These are phyloP conservation scores for Globisporangium okanoganense DNA, from an alignment of 352 stramenopile genomes.

Conservation along the genomic window DNA sequence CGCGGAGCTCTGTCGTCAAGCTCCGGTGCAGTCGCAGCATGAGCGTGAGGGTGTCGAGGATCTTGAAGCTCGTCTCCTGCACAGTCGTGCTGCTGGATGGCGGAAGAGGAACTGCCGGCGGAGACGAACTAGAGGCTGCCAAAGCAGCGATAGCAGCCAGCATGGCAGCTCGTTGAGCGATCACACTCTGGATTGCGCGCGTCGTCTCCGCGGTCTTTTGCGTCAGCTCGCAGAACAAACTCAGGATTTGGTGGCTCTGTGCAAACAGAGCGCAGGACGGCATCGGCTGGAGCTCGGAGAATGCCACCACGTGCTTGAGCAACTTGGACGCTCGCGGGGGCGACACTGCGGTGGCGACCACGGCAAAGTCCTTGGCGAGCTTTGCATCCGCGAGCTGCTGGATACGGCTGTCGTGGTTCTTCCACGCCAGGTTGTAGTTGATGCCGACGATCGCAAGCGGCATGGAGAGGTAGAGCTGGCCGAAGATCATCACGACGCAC, in stretches of 20 bases:
- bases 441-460: constrained; percentile 53
- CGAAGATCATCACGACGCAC: constrained; percentile 54
- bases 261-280: not conserved
- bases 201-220: constrained; percentile 8
- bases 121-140: not conserved
- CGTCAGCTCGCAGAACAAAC: constrained; percentile 5
- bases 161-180: not conserved
- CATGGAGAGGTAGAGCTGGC: constrained; percentile 49
- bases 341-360: not conserved
- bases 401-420: constrained; percentile 20
- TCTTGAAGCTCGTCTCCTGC: not conserved
- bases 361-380: not conserved
- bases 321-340: not conserved
- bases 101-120: not conserved
- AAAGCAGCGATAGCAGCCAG: not conserved
- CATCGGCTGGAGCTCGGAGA: not conserved
- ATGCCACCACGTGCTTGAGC: not conserved
- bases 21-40: constrained; percentile 34
- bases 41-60: constrained; percentile 17
- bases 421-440: constrained; percentile 43
- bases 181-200: constrained; percentile 12
- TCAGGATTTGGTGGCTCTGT: constrained; percentile 8
- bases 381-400: not conserved
- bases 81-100: not conserved
- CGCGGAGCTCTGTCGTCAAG: not conserved